Evolutionary conservation across 441 rosid species (phyloP), one percentile per base, ranked within the genome.

Genomic region (Aquilaria agallochum): DNA sequence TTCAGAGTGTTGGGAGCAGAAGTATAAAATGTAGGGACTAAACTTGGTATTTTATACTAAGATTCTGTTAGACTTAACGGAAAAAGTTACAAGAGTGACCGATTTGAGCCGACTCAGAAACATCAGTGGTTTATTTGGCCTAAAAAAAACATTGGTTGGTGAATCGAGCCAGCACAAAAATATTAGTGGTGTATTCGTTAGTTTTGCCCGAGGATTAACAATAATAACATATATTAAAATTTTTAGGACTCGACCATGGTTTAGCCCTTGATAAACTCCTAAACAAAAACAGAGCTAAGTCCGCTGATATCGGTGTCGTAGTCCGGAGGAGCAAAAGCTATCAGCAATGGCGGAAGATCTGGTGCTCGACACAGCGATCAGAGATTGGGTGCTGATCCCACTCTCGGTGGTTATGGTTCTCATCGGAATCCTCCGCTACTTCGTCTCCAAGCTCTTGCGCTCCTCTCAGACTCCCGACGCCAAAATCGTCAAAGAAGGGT

Each of bases 361-460:
- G 64, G 98, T 95, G 32, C 81, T 92, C 2, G 97, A 91, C 72
- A 88, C 95, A 50, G 98, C 98, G 68, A 92, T 95, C 20, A 90
- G 99, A 79, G 97, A 95, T 53, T 95, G 99, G 99, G 98, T 95
- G 33, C 72, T 95, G 66, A 94, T 94, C 31, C 97, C 95, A 13
- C 78, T 94, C 3, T 90, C 97, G 0, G 87, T 92, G 27, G 99
- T 95, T 60, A 94, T 87, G 96, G 97, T 91, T 32, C 92, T 91
- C 55, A 94, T 89, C 40, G 96, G 99, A 30, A 72, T 91, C 64
- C 92, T 94, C 33, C 95, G 96, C 6, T 74, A 94, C 88, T 94
- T 91, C 68, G 96, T 94, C 63, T 81, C 95, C 64, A 80, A 86
- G 83, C 80, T 86, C 63, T 74, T 83, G 86, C 96, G 87, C 42